Evolutionary conservation across 164 flowering plant genomes (phyloP), one percentile per base, ranked within the genome.

Genomic region (Platanus orientalis): DNA sequence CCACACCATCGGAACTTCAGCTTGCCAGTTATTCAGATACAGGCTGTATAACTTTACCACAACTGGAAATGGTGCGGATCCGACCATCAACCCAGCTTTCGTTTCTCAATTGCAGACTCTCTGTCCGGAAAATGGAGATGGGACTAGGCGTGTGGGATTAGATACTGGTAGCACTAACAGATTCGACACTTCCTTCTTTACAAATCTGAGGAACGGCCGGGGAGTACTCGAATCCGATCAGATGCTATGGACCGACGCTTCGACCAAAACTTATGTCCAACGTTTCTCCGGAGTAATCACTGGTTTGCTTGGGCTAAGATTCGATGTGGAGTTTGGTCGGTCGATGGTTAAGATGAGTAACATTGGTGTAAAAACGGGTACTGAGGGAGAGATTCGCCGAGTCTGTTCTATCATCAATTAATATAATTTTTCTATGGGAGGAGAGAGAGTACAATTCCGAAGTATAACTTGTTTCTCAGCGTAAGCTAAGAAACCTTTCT

Each of bases 1-100:
- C 9, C 91, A 86, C 73, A 84, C 92, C 16, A 80, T 84, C 17
- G 92, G 95, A 16, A 83, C 85, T 3, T 7, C 88, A 34, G 76
- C 77, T 3, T 84, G 90, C 73, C 75, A 57, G 51, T 73, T 79
- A 62, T 77, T 87, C 74, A 67, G 70, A 0, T 67, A 80, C 73
- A 76, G 90, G 65, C n/a, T n/a, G n/a, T n/a, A 80, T 67, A 85
- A 83, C 75, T 79, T 76, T 71, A 75, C 61, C 1, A 29, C n/a
- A n/a, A n/a, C n/a, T n/a, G n/a, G n/a, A n/a, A n/a, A n/a, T n/a
- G n/a, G n/a, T n/a, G n/a, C n/a, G 2, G 90, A 83, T 53, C 85
- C 86, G 0, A 23, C 83, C 14, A 83, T 87, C 44, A 49, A 67
- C 45, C 51, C 79, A 0, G 21, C 73, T 0, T 83, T 11, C 49